Evolutionary conservation across 225 moss, liverwort and hornwort genomes (phyloP).

Genomic region (Polytrichum commune): DNA sequence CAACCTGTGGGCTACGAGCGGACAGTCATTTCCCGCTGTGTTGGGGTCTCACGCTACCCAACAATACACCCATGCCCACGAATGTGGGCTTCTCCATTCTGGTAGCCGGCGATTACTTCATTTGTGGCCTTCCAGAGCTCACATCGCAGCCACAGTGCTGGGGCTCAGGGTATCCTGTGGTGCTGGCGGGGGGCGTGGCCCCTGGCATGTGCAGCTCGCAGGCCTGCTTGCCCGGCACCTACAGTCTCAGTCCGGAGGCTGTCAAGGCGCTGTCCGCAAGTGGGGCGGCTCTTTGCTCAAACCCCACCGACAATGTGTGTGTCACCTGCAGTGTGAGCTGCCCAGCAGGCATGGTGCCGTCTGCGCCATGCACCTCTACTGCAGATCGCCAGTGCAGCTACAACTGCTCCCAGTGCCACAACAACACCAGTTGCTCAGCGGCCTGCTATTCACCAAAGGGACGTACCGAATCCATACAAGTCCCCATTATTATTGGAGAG

Average conservation of each 20-base stretch:
- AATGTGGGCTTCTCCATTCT: slow-evolving; percentile 37
- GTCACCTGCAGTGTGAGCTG: slow-evolving; percentile 41
- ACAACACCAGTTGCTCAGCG: slow-evolving; percentile 26
- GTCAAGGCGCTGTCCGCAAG: slow-evolving; percentile 39
- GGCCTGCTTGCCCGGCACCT: slow-evolving; percentile 40
- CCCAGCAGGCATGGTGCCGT: slow-evolving; percentile 25
- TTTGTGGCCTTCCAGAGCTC: slow-evolving; percentile 38
- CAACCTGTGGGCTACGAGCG: slow-evolving; percentile 51
- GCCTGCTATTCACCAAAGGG: slow-evolving; percentile 23
- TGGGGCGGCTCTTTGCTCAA: slow-evolving; percentile 37
- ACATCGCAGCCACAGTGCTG: slow-evolving; percentile 45
- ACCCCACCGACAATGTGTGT: slow-evolving; percentile 45
- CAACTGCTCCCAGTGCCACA: slow-evolving; percentile 27
- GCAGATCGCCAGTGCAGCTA: slow-evolving; percentile 46
- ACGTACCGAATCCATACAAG: slow-evolving; percentile 49
- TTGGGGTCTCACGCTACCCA: slow-evolving; percentile 59
- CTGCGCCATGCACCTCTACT: slow-evolving; percentile 25
- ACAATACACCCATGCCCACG: slow-evolving; percentile 44
- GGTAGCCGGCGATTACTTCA: slow-evolving; percentile 70
- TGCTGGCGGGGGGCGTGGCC: slow-evolving; percentile 32
- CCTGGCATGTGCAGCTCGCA: slow-evolving; percentile 48
- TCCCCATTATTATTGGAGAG: slow-evolving; percentile 73
- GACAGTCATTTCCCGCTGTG: slow-evolving; percentile 41
- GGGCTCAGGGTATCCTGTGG: slow-evolving; percentile 63
- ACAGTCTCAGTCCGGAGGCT: slow-evolving; percentile 33